Conservation (phyloP, 306 rosid genomes). For the Pueraria montana region DNA sequence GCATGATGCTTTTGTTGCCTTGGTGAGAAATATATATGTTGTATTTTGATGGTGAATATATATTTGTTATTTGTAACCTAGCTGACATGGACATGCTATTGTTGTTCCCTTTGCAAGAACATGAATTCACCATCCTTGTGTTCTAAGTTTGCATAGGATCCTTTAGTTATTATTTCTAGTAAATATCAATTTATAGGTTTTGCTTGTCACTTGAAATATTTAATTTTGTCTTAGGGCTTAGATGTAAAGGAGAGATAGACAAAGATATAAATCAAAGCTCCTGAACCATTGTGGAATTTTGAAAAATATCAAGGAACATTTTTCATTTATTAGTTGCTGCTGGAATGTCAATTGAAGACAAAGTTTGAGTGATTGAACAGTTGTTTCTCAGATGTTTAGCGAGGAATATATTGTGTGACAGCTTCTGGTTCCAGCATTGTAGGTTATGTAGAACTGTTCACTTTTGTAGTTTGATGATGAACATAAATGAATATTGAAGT, state of each 20-base stretch:
- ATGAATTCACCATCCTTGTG: not conserved
- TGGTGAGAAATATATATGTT: not conserved
- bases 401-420: not conserved
- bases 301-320: not conserved
- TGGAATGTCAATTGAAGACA: not conserved
- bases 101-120: not conserved
- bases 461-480: not conserved
- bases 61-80: not conserved
- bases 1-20: not conserved
- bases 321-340: not conserved
- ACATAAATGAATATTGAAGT: not conserved
- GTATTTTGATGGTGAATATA: not conserved
- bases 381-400: not conserved
- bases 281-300: not conserved
- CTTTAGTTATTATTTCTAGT: not conserved
- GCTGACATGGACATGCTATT: not conserved
- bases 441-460: not conserved
- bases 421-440: not conserved
- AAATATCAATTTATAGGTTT: not conserved
- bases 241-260: not conserved
- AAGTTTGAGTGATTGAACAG: not conserved
- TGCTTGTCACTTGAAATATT: not conserved
- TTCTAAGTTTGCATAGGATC: not conserved
- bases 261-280: not conserved
- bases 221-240: not conserved